Base-by-base conservation (phyloP, 768 basidiomycete species). In the Boletus vinaceobasis region DNA sequence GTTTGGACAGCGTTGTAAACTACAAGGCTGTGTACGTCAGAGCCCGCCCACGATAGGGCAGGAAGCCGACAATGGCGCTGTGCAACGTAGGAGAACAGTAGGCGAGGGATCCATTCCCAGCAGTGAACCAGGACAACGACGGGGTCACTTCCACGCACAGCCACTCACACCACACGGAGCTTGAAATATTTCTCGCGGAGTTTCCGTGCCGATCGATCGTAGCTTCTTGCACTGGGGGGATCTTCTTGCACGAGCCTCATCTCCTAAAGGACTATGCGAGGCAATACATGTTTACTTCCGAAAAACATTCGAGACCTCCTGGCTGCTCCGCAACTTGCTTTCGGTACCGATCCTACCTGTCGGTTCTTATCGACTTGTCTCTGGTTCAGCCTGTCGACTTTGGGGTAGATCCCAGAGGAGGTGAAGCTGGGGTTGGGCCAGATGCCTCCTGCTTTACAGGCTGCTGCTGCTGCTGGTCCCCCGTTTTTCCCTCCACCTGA, bases 21-120 rank as follows among this genome's bases (percentile, higher is more conserved):
- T 51, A 53, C 42, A 38, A 52, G 49, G 60, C 56, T 27, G 46
- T 55, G 47, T 2, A 19, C 48, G 46, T 19, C 42, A 53, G 11
- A 6, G 39, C n/a, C 26, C 38, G 14, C 52, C 38, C 26, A 19
- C 36, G 42, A 29, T 11, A 38, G 7, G 27, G 19, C 50, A 47
- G 51, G 33, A 39, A 33, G n/a, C 27, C 1, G 3, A 45, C 23
- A 39, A 54, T 3, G 7, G 19, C 13, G 31, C 53, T 46, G 42
- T 26, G 27, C 43, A 23, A 32, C 13, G 43, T 23, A 29, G 32
- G 43, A 33, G 36, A 33, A 23, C 23, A 1, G 21, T 19, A 14
- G 15, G 33, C 15, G 3, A n/a, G 17, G 14, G 17, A n/a, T 33
- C 32, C 27, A 35, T 42, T 43, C 21, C n/a, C 4, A 10, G 36